Conservation (phyloP, 2,329 filamentous ascomycete genomes). For the Dothideomycetes sp. region DNA sequence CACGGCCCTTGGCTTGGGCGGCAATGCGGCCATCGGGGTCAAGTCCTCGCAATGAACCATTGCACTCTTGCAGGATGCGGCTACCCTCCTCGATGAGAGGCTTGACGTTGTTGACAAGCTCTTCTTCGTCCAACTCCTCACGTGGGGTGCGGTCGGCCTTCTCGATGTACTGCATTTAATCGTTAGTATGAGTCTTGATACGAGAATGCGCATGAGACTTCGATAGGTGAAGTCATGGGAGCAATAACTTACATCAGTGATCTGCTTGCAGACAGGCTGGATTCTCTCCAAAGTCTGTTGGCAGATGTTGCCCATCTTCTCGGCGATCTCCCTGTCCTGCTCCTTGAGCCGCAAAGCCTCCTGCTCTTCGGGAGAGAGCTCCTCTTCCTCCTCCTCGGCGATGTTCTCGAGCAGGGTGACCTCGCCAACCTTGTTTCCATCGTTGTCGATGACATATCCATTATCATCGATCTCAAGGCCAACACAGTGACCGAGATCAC, state of each 20-base stretch:
- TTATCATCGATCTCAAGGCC: constrained; percentile 43
- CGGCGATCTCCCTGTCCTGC: constrained; percentile 65
- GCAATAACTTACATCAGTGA: constrained; percentile 53
- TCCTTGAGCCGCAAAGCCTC: constrained; percentile 41
- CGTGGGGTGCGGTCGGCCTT: constrained; percentile 68
- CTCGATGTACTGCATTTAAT: constrained; percentile 65
- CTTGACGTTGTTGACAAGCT: constrained; percentile 74
- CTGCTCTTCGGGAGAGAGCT: constrained; percentile 43
- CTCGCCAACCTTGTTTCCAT: constrained; percentile 53
- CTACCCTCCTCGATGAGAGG: constrained; percentile 81
- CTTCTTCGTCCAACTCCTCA: constrained; percentile 83
- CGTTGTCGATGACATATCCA: constrained; percentile 41
- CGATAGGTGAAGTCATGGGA: background rate
- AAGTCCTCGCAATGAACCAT: constrained; percentile 74
- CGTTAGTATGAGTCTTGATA: no score
- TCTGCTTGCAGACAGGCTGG: constrained; percentile 75
- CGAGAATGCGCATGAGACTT: constrained; percentile 15
- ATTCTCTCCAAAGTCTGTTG: constrained; percentile 73
- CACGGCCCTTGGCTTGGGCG: constrained; percentile 72
- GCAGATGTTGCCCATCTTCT: constrained; percentile 62
- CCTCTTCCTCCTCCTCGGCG: constrained; percentile 43
- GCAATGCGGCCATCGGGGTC: constrained; percentile 83
- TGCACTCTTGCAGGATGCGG: constrained; percentile 73
- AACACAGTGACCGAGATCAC: constrained; percentile 40
- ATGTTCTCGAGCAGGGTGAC: constrained; percentile 52